Evolutionary conservation across 331 rosid genomes (phyloP).

Genomic region (Pyracantha coccinea): DNA sequence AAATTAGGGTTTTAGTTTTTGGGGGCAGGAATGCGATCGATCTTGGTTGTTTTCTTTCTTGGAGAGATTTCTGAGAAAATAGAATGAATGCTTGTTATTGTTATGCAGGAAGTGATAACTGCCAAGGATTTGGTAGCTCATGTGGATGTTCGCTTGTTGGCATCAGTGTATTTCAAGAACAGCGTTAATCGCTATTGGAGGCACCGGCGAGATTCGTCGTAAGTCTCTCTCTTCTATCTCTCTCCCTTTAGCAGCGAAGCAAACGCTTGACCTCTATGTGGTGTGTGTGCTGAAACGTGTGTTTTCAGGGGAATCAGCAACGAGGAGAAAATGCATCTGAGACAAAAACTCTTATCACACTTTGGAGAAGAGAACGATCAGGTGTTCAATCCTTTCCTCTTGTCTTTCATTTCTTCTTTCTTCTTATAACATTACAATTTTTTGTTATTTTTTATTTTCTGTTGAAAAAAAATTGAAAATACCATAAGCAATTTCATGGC

Average conservation of each 20-base stretch:
- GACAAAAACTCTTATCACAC: conserved; percentile 72
- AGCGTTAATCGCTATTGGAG: conserved; percentile 91
- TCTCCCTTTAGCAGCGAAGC: neutral
- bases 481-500: neutral
- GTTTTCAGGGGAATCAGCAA: conserved; percentile 72
- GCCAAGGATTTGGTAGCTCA: conserved; percentile 70
- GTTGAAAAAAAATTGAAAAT: neutral
- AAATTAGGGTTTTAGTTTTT: neutral
- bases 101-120: conserved; percentile 70
- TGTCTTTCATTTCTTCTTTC: neutral
- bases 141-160: conserved; percentile 79
- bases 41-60: neutral
- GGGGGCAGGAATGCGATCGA: neutral
- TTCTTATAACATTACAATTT: neutral
- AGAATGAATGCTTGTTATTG: neutral
- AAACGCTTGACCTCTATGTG: no score
- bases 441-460: neutral
- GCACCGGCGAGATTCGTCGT: conserved; percentile 60
- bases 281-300: neutral
- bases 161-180: conserved; percentile 79
- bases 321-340: conserved; percentile 84
- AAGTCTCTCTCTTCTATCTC: conserved; percentile 2
- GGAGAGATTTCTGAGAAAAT: neutral
- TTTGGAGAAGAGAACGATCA: conserved; percentile 78
- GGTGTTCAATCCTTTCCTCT: conserved; percentile 30